Conservation (phyloP, 495 filamentous ascomycete species). For the Lasiosphaeria miniovina region DNA sequence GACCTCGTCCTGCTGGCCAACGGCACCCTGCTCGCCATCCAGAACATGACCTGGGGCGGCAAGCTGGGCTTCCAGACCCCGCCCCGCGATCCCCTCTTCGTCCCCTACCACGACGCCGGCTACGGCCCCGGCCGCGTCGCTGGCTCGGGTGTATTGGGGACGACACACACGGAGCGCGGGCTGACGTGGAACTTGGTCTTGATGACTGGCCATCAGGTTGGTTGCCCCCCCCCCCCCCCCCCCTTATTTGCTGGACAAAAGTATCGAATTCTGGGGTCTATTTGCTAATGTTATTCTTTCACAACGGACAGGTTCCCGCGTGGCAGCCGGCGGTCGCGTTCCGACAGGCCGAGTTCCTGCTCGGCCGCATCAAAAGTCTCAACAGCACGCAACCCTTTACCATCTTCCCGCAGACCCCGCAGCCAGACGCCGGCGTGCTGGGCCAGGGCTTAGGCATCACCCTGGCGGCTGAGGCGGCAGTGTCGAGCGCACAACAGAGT, state of each 20-base stretch:
- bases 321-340: neutral
- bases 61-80: constrained; percentile 62
- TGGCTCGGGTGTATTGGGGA: constrained; percentile 33
- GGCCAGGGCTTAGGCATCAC: too few relatives aligned
- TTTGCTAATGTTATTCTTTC: neutral
- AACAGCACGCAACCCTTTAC: neutral
- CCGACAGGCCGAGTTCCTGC: constrained; percentile 2
- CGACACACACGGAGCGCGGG: constrained; percentile 36
- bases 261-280: too few relatives aligned
- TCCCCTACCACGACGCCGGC: constrained; percentile 56
- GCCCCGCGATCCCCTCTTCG: constrained; percentile 59
- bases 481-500: too few relatives aligned
- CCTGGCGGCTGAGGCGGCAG: too few relatives aligned
- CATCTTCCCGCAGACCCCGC: neutral
- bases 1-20: constrained; percentile 62
- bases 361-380: neutral
- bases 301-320: neutral
- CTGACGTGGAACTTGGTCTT: constrained; percentile 23
- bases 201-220: neutral
- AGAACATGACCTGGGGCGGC: constrained; percentile 85
- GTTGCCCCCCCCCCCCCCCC: neutral
- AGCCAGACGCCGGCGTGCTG: neutral
- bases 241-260: neutral
- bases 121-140: constrained; percentile 15
- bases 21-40: constrained; percentile 71